Percentiles rank a stretch among this genome's conserved stretches.
These are phyloP conservation scores for Ophiocordyceps camponoti-rufipedis DNA, from an alignment of 2,329 filamentous ascomycete species.

Conservation along the genomic window DNA sequence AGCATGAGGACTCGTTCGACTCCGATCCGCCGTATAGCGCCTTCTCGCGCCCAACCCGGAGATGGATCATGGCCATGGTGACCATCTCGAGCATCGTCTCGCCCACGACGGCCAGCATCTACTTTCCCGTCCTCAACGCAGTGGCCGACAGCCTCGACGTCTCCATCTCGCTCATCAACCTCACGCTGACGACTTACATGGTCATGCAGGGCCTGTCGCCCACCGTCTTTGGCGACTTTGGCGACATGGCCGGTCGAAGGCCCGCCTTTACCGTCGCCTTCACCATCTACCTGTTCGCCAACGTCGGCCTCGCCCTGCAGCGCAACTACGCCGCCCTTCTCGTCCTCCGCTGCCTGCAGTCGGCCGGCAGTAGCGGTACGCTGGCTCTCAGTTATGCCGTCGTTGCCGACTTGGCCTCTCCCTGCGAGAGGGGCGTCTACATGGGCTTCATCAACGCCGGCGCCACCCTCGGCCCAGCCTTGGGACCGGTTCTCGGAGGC, in stretches of 20 bases:
- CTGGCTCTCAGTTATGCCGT: constrained; percentile 55
- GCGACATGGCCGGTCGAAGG: constrained; percentile 40
- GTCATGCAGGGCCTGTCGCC: constrained; percentile 45
- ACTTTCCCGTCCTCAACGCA: constrained; percentile 23
- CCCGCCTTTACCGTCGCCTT: constrained; percentile 42
- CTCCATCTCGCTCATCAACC: constrained; percentile 22
- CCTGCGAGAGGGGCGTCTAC: constrained; percentile 52
- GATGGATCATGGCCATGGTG: constrained; percentile 35
- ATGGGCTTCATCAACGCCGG: constrained; percentile 48
- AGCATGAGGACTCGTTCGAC: not conserved
- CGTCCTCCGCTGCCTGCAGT: constrained; percentile 43
- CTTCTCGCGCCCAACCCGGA: constrained; percentile 19
- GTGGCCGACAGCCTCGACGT: constrained; percentile 21
- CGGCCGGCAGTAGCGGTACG: constrained; percentile 46
- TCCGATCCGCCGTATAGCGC: constrained; percentile 9
- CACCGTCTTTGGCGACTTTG: constrained; percentile 41
- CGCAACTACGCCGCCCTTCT: constrained; percentile 37
- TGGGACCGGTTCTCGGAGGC: constrained; percentile 46
- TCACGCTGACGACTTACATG: constrained; percentile 42
- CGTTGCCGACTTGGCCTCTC: constrained; percentile 52
- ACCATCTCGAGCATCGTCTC: constrained; percentile 34
- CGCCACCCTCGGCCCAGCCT: constrained; percentile 33
- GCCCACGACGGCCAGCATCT: constrained; percentile 42
- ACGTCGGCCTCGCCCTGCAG: constrained; percentile 40
- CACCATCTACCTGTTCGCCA: constrained; percentile 36